Evolutionary conservation across 164 flowering plant species (phyloP).

Genomic region (Tinospora cordifolia): DNA sequence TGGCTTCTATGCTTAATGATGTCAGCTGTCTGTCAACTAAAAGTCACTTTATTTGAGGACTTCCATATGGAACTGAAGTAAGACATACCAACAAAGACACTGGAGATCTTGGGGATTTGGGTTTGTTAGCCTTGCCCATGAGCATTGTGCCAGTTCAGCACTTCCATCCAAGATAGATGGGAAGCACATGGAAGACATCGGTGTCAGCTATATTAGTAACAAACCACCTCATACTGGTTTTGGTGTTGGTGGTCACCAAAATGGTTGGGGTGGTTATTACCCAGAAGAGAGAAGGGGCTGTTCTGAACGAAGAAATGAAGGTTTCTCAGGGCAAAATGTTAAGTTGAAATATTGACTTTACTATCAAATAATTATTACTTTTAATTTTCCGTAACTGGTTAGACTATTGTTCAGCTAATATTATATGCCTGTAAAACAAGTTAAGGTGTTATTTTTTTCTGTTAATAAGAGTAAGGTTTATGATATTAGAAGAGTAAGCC

Average conservation of each 20-base stretch:
- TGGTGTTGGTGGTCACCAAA: constrained; percentile 21
- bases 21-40: constrained; percentile 41
- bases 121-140: constrained; percentile 41
- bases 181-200: constrained; percentile 56
- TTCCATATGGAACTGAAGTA: constrained; percentile 61
- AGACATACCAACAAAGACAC: constrained; percentile 62
- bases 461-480: too few relatives aligned
- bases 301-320: neutral
- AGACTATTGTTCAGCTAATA: too few relatives aligned
- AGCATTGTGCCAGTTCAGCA: constrained; percentile 51
- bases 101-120: constrained; percentile 86
- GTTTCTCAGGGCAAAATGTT: neutral
- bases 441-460: too few relatives aligned
- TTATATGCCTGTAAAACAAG: too few relatives aligned
- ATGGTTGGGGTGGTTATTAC: constrained; percentile 1
- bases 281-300: neutral
- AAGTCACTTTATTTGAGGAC: constrained; percentile 85
- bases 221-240: constrained; percentile 29
- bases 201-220: constrained; percentile 52
- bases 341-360: neutral
- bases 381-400: too few relatives aligned
- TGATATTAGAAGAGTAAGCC: too few relatives aligned
- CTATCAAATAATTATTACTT: neutral
- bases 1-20: constrained; percentile 46
- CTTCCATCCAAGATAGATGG: constrained; percentile 66